Evolutionary conservation across 352 stramenopile genomes (phyloP).

Genomic region (Albugo candida): DNA sequence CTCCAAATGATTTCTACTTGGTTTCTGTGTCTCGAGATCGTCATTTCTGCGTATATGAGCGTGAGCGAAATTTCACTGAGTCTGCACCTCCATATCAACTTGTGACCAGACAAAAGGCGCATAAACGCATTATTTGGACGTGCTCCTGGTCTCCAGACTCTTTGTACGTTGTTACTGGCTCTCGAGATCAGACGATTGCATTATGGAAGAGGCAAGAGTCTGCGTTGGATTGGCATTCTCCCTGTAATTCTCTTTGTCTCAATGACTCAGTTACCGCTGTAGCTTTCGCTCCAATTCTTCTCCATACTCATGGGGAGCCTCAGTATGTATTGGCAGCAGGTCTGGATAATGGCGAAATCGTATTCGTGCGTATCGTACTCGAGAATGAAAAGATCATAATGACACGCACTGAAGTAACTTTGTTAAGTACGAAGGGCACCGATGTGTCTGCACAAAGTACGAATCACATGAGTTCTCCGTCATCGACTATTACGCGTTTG

Average conservation of each 20-base stretch:
- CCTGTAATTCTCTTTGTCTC: constrained; percentile 11
- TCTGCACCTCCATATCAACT: constrained; percentile 4
- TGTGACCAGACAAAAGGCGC: constrained; percentile 28
- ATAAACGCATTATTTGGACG: constrained; percentile 67
- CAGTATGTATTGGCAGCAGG: constrained; percentile 30
- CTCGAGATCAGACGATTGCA: constrained; percentile 39
- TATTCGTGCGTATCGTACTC: constrained; percentile 2
- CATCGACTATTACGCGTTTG: no score
- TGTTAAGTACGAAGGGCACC: no score
- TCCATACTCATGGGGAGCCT: background rate
- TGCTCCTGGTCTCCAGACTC: constrained; percentile 52
- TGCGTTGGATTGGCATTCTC: constrained; percentile 9
- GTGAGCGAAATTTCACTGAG: constrained; percentile 12
- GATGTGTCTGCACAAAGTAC: no score
- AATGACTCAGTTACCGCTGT: constrained; percentile 36
- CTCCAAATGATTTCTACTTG: constrained; percentile 30
- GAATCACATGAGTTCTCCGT: no score
- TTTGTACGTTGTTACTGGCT: constrained; percentile 28
- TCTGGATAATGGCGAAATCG: constrained; percentile 30
- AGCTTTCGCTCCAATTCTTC: constrained; percentile 20
- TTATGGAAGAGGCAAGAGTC: constrained; percentile 16
- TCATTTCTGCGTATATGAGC: constrained; percentile 46
- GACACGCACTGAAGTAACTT: no score
- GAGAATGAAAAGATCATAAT: no score
- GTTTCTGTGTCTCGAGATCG: constrained; percentile 55